Percentiles rank a stretch among this genome's conserved stretches.
These are phyloP conservation scores for Barbatosphaeria neglecta DNA, from an alignment of 495 filamentous ascomycete species.

Conservation along the genomic window DNA sequence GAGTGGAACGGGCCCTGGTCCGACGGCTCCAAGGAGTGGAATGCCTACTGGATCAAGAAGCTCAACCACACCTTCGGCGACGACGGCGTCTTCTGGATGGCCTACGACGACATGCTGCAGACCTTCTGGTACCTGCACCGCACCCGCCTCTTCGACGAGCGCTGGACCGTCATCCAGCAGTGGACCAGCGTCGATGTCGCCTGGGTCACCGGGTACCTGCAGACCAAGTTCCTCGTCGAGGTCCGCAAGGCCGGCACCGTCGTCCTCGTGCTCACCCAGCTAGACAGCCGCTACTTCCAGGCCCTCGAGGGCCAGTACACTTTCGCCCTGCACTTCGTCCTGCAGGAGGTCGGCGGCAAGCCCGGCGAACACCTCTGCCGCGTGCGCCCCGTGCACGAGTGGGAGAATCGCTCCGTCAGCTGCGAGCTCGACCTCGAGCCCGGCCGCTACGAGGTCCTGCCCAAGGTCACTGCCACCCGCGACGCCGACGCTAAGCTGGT, in stretches of 20 bases:
- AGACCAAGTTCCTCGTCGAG: slow-evolving; percentile 57
- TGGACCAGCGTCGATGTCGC: slow-evolving; percentile 62
- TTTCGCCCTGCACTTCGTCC: slow-evolving; percentile 58
- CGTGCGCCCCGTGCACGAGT: slow-evolving; percentile 47
- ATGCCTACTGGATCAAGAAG: slow-evolving; percentile 59
- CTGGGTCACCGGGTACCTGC: slow-evolving; percentile 63
- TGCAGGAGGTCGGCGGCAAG: slow-evolving; percentile 54
- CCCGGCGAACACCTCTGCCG: slow-evolving; percentile 59
- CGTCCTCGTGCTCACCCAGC: slow-evolving; percentile 58
- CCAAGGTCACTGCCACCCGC: slow-evolving; percentile 57
- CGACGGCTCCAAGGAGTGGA: slow-evolving; percentile 64
- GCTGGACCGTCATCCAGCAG: slow-evolving; percentile 55
- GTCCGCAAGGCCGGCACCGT: slow-evolving; percentile 48
- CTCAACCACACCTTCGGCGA: slow-evolving; percentile 64
- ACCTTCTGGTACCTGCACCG: slow-evolving; percentile 62
- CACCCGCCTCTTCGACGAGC: slow-evolving; percentile 58
- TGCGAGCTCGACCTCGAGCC: slow-evolving; percentile 61
- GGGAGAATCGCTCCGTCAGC: slow-evolving; percentile 50
- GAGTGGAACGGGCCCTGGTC: slow-evolving; percentile 65
- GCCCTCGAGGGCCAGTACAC: slow-evolving; percentile 58
- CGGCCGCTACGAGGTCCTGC: slow-evolving; percentile 58
- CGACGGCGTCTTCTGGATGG: slow-evolving; percentile 47
- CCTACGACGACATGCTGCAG: slow-evolving; percentile 47
- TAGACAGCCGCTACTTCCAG: slow-evolving; percentile 61
- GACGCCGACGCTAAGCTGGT: slow-evolving; percentile 27